A percentile compares a stretch with the other conserved stretches of the same genome.
Conservation (phyloP, 1,284 basidiomycete genomes). For the Trametes sp. region DNA sequence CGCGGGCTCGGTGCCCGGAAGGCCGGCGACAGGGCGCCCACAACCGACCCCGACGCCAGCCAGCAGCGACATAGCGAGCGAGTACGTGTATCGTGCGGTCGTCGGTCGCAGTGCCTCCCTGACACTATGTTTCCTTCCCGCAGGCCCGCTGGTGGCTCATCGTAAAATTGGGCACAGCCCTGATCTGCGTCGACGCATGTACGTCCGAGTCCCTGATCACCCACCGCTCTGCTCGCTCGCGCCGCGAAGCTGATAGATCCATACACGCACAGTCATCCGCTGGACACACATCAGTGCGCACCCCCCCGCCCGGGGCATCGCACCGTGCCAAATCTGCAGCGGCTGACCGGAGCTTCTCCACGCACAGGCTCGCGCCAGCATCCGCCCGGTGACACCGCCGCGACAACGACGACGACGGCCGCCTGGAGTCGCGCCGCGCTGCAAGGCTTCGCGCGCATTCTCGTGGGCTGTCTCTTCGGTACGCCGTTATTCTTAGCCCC, state of each 20-base stretch:
- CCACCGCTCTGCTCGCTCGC: constrained; percentile 1
- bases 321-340: constrained; percentile 1
- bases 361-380: constrained; percentile 23
- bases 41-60: not conserved
- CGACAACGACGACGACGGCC: no score
- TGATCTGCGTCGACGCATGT: constrained; percentile 77
- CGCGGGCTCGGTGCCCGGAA: constrained; percentile 70
- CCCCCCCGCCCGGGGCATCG: not conserved
- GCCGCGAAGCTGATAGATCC: constrained; percentile 2
- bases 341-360: constrained; percentile 12
- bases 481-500: constrained; percentile 10
- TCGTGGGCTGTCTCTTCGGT: constrained; percentile 72
- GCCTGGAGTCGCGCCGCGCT: constrained; percentile 50
- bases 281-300: constrained; percentile 71
- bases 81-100: constrained; percentile 11
- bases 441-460: constrained; percentile 60
- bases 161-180: constrained; percentile 59
- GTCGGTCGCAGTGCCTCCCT: not conserved
- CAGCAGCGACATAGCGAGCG: constrained; percentile 19
- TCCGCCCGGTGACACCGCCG: constrained; percentile 26
- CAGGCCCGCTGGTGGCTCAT: constrained; percentile 67
- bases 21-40: constrained; percentile 35
- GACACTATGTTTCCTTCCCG: not conserved
- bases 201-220: constrained; percentile 46
- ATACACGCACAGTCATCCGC: constrained; percentile 64